phyloP scores from a whole-genome alignment of 306 rosid genomes.

The Casuarina cunninghamiana region DNA sequence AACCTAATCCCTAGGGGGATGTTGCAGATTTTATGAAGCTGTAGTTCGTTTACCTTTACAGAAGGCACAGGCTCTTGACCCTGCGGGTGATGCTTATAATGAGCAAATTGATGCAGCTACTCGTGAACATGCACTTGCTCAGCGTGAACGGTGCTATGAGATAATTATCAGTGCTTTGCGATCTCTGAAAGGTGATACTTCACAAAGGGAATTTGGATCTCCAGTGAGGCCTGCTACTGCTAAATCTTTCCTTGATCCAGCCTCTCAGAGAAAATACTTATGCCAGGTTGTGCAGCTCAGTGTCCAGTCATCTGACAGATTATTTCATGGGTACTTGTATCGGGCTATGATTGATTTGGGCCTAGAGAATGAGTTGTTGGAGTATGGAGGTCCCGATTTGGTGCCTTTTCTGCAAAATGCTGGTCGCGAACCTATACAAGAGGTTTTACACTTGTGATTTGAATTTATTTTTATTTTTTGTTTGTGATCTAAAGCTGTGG shows the following conservation, averaged over 20 bases:
- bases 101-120: constrained; percentile 80
- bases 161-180: constrained; percentile 79
- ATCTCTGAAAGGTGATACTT: constrained; percentile 69
- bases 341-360: constrained; percentile 93
- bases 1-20: constrained; percentile 20
- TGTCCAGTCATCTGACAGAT: constrained; percentile 85
- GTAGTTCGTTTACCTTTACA: constrained; percentile 94
- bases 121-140: constrained; percentile 76
- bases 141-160: constrained; percentile 87
- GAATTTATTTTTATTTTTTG: constrained; percentile 22
- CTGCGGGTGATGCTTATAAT: constrained; percentile 83
- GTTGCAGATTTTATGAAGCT: constrained; percentile 94
- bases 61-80: constrained; percentile 96
- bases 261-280: constrained; percentile 72
- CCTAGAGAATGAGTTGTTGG: constrained; percentile 87
- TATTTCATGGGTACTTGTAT: constrained; percentile 86
- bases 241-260: constrained; percentile 66
- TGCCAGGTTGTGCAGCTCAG: constrained; percentile 95
- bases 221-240: constrained; percentile 64
- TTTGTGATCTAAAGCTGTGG: constrained; percentile 23
- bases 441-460: constrained; percentile 51
- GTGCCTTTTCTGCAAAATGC: constrained; percentile 85
- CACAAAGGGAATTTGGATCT: constrained; percentile 79
- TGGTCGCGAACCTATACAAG: constrained; percentile 70
- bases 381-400: constrained; percentile 96